These are phyloP conservation scores for Neurospora tetraspora DNA, from an alignment of 495 filamentous ascomycete genomes.

Conservation along the genomic window DNA sequence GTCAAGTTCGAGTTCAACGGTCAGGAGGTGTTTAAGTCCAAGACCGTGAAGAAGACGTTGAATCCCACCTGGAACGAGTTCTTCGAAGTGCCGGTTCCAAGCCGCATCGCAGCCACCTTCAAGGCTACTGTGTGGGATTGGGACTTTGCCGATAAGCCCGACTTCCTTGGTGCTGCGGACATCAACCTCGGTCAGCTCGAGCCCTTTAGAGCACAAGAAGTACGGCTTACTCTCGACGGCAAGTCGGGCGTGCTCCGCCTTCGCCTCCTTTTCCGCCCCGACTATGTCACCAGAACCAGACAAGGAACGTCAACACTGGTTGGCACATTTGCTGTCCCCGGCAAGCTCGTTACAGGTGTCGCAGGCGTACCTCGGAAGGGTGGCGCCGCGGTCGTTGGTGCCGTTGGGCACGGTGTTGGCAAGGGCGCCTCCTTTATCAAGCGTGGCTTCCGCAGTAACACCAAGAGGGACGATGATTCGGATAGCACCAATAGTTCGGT, in stretches of 20 bases:
- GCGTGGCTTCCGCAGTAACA: conserved; percentile 60
- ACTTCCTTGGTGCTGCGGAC: conserved; percentile 66
- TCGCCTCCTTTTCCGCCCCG: conserved; percentile 84
- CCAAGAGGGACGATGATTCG: conserved; percentile 46
- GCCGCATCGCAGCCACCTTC: conserved; percentile 78
- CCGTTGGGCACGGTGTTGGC: conserved; percentile 66
- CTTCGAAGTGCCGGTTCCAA: conserved; percentile 75
- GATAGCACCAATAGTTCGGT: conserved; percentile 18
- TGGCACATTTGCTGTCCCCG: conserved; percentile 83
- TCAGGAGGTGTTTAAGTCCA: conserved; percentile 82
- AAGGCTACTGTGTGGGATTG: conserved; percentile 82
- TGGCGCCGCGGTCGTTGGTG: conserved; percentile 58
- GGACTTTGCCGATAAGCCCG: conserved; percentile 87
- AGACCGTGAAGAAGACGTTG: conserved; percentile 91
- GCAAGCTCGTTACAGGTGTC: conserved; percentile 72
- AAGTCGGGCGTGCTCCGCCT: conserved; percentile 79
- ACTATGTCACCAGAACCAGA: conserved; percentile 78
- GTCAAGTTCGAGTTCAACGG: conserved; percentile 88
- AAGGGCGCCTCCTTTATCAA: conserved; percentile 85
- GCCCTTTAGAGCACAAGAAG: conserved; percentile 67
- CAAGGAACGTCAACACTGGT: conserved; percentile 91
- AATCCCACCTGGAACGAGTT: conserved; percentile 92
- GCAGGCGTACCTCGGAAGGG: conserved; percentile 87
- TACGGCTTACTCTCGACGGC: conserved; percentile 69
- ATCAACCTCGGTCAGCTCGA: conserved; percentile 78